Base-by-base conservation (phyloP, 2,329 filamentous ascomycete genomes). In the Ophiocordyceps camponoti-saundersi region DNA sequence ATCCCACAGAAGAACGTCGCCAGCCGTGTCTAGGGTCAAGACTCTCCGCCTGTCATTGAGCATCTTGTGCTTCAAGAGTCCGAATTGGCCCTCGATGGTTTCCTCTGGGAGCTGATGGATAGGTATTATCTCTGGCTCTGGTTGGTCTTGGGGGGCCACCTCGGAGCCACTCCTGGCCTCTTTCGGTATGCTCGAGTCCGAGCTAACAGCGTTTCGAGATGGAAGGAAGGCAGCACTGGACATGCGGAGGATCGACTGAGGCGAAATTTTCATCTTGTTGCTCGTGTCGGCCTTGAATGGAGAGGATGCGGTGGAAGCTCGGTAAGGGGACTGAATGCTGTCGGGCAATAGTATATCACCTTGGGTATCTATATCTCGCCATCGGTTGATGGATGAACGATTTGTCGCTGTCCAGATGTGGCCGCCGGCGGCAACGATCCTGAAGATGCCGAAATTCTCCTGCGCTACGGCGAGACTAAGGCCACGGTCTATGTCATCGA, bases 1-100 rank as follows among this genome's bases (percentile, higher is more conserved):
- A 70, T 98, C 92, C 92, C 92, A 98, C 52, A 98, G 67, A 44
- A 95, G 69, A 3, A 96, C 89, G 58, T 98, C 92, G 16, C 92
- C 92, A 1, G 90, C 89, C 2, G 92, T 95, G 62, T 98, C 92
- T 46, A 95, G 69, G 0, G 92, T 98, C 52, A 98, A 69, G 4
- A 93, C 89, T 49, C 88, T 77, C 58, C 85, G 82, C 53, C 90
- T 77, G 60, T 98, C 90, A 61, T 94, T 96, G 50, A 98, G 71
- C 54, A 96, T 73, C 56, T 83, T 81, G 61, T 95, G 85, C 63
- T 96, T 98, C 50, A 96, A 87, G 46, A 98, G 67, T 11, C 92
- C 92, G 64, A 95, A 90, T 57, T 95, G 89, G 1, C 92, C 92
- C 63, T 95, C 88, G 44, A 98, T 92, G 0, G 84, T 87, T 60